Percentiles rank a stretch among this genome's conserved stretches.
Conservation (phyloP, 139 green algal genomes). For the Haematococcus lacustris region DNA sequence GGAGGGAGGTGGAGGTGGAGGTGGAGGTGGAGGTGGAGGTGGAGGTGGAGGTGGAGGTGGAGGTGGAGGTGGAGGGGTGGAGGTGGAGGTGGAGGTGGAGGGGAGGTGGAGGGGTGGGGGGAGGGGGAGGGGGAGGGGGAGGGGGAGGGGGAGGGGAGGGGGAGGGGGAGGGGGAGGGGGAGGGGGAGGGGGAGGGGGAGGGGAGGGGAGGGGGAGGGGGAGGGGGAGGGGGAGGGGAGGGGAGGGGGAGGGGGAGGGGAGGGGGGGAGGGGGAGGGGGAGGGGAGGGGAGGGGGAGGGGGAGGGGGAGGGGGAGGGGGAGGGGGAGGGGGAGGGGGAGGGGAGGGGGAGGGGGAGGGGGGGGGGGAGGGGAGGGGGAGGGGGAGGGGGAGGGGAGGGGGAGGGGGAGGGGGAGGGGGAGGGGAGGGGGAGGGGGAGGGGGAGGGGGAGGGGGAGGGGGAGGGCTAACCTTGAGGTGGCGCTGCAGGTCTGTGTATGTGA, state of each 20-base stretch:
- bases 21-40: too few relatives aligned
- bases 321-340: conserved; percentile 27
- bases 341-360: conserved; percentile 14
- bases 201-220: too few relatives aligned
- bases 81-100: too few relatives aligned
- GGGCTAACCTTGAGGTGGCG: conserved; percentile 1
- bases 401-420: conserved; percentile 1
- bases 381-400: conserved; percentile 2
- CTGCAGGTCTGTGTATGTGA: conserved; percentile 66
- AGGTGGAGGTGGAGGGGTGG: too few relatives aligned
- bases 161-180: too few relatives aligned
- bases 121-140: too few relatives aligned
- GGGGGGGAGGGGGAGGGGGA: not conserved
- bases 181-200: too few relatives aligned
- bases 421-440: not conserved
- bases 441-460: not conserved
- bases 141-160: too few relatives aligned
- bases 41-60: too few relatives aligned
- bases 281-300: not conserved
- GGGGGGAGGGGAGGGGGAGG: not conserved
- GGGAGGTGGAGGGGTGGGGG: too few relatives aligned
- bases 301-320: conserved; percentile 24
- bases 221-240: not conserved
- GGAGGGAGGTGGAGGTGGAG: not conserved
- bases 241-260: not conserved